Percentiles rank a stretch among this genome's conserved stretches.
Conservation (phyloP, 805 yeast species). For the Torulaspora franciscae region DNA sequence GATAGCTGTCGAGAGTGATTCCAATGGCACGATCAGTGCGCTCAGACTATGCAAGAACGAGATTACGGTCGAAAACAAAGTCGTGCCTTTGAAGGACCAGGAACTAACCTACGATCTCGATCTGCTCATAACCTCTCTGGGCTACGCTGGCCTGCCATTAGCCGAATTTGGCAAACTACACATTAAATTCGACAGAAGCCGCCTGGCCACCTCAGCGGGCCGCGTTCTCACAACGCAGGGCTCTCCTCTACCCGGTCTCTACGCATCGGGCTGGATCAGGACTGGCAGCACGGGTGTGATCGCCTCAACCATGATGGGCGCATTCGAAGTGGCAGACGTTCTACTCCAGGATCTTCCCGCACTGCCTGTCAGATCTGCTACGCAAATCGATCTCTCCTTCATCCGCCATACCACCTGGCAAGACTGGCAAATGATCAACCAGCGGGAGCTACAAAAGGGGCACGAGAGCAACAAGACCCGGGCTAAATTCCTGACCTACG, state of each 20-base stretch:
- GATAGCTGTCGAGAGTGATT: constrained; percentile 39
- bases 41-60: constrained; percentile 19
- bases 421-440: constrained; percentile 29
- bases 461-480: constrained; percentile 14
- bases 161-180: constrained; percentile 50
- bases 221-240: constrained; percentile 35
- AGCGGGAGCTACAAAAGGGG: constrained; percentile 24
- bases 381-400: constrained; percentile 9
- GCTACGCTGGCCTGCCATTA: constrained; percentile 68
- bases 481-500: constrained; percentile 16
- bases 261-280: constrained; percentile 87
- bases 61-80: constrained; percentile 21
- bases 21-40: constrained; percentile 37
- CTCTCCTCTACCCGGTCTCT: constrained; percentile 45
- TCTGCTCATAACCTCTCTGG: constrained; percentile 73
- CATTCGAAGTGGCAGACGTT: constrained; percentile 67
- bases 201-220: constrained; percentile 45
- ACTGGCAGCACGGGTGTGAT: constrained; percentile 87
- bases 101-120: constrained; percentile 44
- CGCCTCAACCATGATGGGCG: constrained; percentile 82
- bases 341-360: constrained; percentile 52
- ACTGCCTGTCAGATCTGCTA: constrained; percentile 1
- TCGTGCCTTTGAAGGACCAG: constrained; percentile 25
- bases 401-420: constrained; percentile 29
- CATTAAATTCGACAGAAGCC: constrained; percentile 48